A percentile compares a stretch with the other conserved stretches of the same genome.
Evolutionary conservation across 306 rosid species (phyloP).

Genomic region (Inga laurina): DNA sequence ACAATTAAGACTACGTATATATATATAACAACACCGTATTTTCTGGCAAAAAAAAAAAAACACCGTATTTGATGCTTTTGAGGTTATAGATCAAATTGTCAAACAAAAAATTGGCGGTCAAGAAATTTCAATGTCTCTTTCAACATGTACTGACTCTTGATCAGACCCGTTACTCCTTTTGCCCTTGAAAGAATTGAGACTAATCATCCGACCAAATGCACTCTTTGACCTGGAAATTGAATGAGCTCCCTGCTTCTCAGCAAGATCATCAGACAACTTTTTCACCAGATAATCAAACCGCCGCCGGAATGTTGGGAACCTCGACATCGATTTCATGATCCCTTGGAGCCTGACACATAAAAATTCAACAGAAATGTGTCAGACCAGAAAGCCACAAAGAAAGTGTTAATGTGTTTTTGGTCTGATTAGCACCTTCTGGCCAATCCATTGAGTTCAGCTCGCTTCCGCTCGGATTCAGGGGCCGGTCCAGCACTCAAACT

Average conservation of each 20-base stretch:
- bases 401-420: not conserved
- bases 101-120: constrained; percentile 13
- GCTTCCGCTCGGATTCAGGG: constrained; percentile 78
- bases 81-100: not conserved
- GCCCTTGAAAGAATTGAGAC: constrained; percentile 54
- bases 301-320: constrained; percentile 85
- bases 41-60: not conserved
- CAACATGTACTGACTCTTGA: constrained; percentile 46
- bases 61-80: not conserved
- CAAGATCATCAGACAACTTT: constrained; percentile 52
- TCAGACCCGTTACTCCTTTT: constrained; percentile 49
- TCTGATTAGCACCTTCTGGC: constrained; percentile 73
- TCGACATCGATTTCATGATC: constrained; percentile 81
- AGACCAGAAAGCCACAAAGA: not conserved
- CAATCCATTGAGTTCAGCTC: constrained; percentile 85
- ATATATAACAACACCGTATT: not conserved
- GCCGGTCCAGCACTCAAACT: constrained; percentile 46
- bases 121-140: constrained; percentile 49
- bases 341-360: constrained; percentile 72
- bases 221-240: constrained; percentile 75
- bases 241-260: constrained; percentile 46
- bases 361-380: constrained; percentile 15
- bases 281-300: constrained; percentile 67
- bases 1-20: not conserved
- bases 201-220: constrained; percentile 65